Conservation (phyloP, 805 yeast genomes). For the Candida argentea region DNA sequence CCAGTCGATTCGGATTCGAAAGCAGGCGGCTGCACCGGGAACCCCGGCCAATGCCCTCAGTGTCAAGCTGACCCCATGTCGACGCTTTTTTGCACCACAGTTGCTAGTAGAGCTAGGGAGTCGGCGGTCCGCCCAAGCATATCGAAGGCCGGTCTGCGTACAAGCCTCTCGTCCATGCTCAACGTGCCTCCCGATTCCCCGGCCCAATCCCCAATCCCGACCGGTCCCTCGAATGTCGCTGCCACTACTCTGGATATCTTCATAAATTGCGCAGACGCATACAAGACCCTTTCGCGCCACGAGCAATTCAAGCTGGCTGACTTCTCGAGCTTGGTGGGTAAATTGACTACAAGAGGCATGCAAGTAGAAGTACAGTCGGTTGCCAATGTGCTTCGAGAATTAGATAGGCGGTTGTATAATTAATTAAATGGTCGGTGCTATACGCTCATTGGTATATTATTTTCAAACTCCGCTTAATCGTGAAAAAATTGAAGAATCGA, state of each 20-base stretch:
- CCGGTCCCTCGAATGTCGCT: conserved; percentile 10
- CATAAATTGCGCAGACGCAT: conserved; percentile 86
- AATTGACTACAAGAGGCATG: conserved; percentile 73
- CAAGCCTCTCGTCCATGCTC: conserved; percentile 10
- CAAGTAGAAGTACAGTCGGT: conserved; percentile 88
- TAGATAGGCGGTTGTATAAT: conserved; percentile 57
- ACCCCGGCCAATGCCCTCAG: conserved; percentile 79
- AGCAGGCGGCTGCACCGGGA: conserved; percentile 59
- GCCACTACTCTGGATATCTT: conserved; percentile 38
- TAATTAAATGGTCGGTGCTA: too few species aligned
- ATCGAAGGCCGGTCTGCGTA: conserved; percentile 4
- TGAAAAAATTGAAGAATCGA: too few species aligned
- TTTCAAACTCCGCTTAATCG: too few species aligned
- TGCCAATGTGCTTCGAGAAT: conserved; percentile 71
- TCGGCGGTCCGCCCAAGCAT: conserved; percentile 1
- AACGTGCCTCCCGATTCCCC: too few species aligned
- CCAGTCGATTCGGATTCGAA: conserved; percentile 6
- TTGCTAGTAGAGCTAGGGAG: conserved; percentile 44
- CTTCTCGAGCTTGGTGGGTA: conserved; percentile 62
- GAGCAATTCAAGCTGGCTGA: conserved; percentile 67
- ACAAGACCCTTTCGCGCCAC: conserved; percentile 76
- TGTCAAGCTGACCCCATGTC: conserved; percentile 85
- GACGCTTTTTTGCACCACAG: conserved; percentile 78
- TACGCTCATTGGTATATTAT: too few species aligned
- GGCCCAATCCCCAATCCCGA: conserved; percentile 4